Evolutionary conservation across 495 filamentous ascomycete species (phyloP).

Genomic region (Penicillium nucicola): DNA sequence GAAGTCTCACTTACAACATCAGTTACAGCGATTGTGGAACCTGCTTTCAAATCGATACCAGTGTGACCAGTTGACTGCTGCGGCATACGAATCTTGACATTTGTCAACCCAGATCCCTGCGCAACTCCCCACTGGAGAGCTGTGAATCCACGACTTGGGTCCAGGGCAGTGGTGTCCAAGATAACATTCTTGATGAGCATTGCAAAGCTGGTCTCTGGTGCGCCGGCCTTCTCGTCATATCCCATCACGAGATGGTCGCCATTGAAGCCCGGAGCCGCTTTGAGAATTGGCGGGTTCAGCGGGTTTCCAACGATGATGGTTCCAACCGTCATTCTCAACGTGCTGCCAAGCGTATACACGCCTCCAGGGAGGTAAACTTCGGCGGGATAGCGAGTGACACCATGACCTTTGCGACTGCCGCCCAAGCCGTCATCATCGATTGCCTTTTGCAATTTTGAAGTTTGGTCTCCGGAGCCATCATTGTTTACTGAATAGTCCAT

Average conservation of each 20-base stretch:
- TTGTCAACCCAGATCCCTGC: constrained; percentile 67
- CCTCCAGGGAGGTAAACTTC: constrained; percentile 49
- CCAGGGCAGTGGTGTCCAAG: constrained; percentile 35
- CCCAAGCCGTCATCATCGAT: constrained; percentile 34
- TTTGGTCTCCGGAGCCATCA: constrained; percentile 47
- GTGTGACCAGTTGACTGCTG: constrained; percentile 52
- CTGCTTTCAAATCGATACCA: constrained; percentile 41
- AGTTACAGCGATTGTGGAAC: constrained; percentile 45
- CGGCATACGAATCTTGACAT: constrained; percentile 68
- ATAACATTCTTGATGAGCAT: constrained; percentile 41
- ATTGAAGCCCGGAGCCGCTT: constrained; percentile 28
- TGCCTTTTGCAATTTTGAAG: constrained; percentile 33
- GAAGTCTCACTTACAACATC: constrained; percentile 38
- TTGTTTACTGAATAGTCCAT: constrained; percentile 50
- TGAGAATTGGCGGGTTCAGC: constrained; percentile 32
- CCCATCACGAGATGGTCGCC: constrained; percentile 31
- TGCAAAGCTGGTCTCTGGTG: constrained; percentile 42
- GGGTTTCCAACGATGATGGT: constrained; percentile 47
- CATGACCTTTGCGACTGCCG: constrained; percentile 33
- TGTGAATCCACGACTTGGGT: constrained; percentile 26
- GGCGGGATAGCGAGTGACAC: constrained; percentile 47
- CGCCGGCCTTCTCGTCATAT: constrained; percentile 29
- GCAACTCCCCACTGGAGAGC: constrained; percentile 65
- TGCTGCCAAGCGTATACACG: constrained; percentile 37
- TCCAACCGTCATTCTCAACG: constrained; percentile 39